phyloP scores from a whole-genome alignment of 1,284 basidiomycete genomes.

The Boletus mariae region DNA sequence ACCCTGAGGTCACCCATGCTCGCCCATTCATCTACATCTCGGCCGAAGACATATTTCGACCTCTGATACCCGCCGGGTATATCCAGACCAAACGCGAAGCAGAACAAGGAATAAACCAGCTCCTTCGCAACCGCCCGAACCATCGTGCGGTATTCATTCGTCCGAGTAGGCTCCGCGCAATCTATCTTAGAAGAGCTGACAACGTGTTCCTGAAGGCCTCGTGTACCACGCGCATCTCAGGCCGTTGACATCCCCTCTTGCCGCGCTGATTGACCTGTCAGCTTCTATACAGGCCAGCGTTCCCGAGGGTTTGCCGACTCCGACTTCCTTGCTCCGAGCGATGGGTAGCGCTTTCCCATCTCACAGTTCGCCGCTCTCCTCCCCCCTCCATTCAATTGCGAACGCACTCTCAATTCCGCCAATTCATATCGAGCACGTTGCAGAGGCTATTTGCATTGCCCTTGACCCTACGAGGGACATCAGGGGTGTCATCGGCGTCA shows the following conservation, averaged over 20 bases:
- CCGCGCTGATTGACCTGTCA: constrained; percentile 81
- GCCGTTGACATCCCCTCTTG: constrained; percentile 83
- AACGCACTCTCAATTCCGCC: constrained; percentile 80
- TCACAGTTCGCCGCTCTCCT: constrained; percentile 33
- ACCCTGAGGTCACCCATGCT: constrained; percentile 33
- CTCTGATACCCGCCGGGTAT: constrained; percentile 81
- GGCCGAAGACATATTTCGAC: constrained; percentile 89
- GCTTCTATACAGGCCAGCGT: constrained; percentile 58
- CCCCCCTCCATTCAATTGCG: constrained; percentile 65
- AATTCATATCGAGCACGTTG: constrained; percentile 95
- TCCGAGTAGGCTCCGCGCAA: constrained; percentile 60
- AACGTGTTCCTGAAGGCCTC: constrained; percentile 55
- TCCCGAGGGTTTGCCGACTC: constrained; percentile 60
- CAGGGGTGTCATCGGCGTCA: constrained; percentile 71
- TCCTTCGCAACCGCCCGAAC: constrained; percentile 40
- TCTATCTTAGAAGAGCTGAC: constrained; percentile 11
- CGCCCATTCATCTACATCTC: constrained; percentile 91
- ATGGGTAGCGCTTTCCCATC: constrained; percentile 38
- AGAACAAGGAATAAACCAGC: constrained; percentile 61
- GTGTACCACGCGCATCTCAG: constrained; percentile 95
- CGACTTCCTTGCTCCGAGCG: constrained; percentile 53
- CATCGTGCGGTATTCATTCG: constrained; percentile 76
- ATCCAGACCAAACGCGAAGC: constrained; percentile 90
- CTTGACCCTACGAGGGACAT: constrained; percentile 48
- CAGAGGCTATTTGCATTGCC: constrained; percentile 72